phyloP scores from a whole-genome alignment of 495 filamentous ascomycete genomes.

The Hyaloscypha variabilis region DNA sequence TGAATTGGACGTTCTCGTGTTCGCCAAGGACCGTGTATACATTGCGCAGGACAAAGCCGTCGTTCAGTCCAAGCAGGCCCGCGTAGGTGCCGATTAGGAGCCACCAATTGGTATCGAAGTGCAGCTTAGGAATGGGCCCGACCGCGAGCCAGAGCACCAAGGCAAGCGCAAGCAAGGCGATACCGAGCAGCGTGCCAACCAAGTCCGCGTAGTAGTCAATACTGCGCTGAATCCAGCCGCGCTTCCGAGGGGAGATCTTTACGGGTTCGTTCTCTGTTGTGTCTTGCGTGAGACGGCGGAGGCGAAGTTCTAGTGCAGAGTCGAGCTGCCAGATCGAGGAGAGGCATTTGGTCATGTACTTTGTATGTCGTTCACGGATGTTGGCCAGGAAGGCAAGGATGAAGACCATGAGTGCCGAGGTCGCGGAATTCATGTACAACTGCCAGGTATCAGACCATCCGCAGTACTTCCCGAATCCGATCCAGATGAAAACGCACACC shows the following conservation, averaged over 20 bases:
- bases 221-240: constrained; percentile 33
- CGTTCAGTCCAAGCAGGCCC: constrained; percentile 41
- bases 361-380: constrained; percentile 40
- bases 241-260: constrained; percentile 31
- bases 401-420: constrained; percentile 42
- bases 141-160: constrained; percentile 38
- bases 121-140: constrained; percentile 35
- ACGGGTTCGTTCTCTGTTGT: constrained; percentile 22
- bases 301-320: constrained; percentile 36
- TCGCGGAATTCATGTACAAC: constrained; percentile 45
- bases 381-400: constrained; percentile 42
- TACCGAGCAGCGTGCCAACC: constrained; percentile 39
- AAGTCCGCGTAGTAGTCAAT: constrained; percentile 44
- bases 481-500: constrained; percentile 42
- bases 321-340: constrained; percentile 38
- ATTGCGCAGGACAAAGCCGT: constrained; percentile 45
- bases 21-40: constrained; percentile 36
- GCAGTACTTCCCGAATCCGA: constrained; percentile 37
- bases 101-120: constrained; percentile 43
- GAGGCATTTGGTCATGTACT: constrained; percentile 36
- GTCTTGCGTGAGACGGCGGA: constrained; percentile 34
- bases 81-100: constrained; percentile 46
- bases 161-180: constrained; percentile 37
- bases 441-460: constrained; percentile 42
- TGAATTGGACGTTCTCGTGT: constrained; percentile 28